Base-by-base conservation (phyloP, 139 green algal species). In the Volvox africanus region DNA sequence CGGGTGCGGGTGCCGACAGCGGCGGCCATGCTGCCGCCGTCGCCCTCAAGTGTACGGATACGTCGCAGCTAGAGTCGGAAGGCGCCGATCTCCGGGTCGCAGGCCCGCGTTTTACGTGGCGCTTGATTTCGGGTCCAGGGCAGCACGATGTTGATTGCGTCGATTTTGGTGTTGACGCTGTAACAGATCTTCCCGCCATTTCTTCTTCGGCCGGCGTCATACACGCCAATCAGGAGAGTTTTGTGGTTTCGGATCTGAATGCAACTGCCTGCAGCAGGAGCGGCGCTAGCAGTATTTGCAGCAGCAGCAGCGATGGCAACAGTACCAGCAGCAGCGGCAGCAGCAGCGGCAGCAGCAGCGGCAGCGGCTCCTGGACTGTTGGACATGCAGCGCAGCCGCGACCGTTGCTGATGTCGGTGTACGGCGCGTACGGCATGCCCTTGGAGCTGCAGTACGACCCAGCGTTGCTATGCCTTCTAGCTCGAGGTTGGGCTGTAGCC, bases 361-460 rank as follows among this genome's bases (percentile, higher is more conserved):
- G 65, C 65, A 28, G 11, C 65, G 65, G 65, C 24, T 73, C 65
- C 65, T 73, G 21, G 2, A 28, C 21, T 73, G 21, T 73, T 28
- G 65, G 65, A 73, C 21, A 9, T 73, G 65, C 5, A 12, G 24
- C 65, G 2, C 65, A 30, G 21, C 65, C 65, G 0, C 26, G 62
- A 62, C 83, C 83, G 22, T 24, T 89, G 83, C 69, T 71, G 26
- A 26, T 89, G 28, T 95, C 95, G 2, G 89, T 93, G 33, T 99
- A 99, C 85, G 97, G 96, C 21, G 94, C 96, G 9, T 99, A 99
- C 89, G 97, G 97, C 1, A 79, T 94, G 22, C 69, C 90, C 3
- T 82, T 97, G 61, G 94, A 97, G 69, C 87, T 91, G 0, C 85
- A 90, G 19, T 98, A 94, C 81, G 87, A 95, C 78, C 61, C 92